phyloP scores from a whole-genome alignment of 140 eudicot species.

The Erigeron philadelphicus region DNA sequence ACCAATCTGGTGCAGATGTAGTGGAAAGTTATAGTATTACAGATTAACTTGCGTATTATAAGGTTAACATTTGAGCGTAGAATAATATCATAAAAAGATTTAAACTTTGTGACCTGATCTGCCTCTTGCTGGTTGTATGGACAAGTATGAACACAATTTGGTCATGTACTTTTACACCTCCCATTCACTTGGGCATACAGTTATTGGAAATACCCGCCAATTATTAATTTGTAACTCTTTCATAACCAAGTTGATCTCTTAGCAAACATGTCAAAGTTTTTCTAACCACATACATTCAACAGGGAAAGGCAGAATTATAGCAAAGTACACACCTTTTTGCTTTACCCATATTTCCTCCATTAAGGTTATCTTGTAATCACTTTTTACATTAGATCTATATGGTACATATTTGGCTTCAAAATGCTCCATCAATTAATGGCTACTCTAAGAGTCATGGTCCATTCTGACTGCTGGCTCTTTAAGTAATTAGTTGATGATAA shows the following conservation, averaged over 20 bases:
- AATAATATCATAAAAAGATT: neutral
- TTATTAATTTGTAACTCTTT: neutral
- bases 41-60: neutral
- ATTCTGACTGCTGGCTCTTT: neutral
- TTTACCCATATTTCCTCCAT: neutral
- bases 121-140: constrained; percentile 13
- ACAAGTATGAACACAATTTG: neutral
- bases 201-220: neutral
- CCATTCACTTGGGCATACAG: neutral
- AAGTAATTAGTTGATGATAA: neutral
- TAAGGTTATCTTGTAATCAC: constrained; percentile 7
- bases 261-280: neutral
- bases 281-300: neutral
- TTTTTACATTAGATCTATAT: constrained; percentile 2
- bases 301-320: constrained; percentile 10
- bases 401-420: neutral
- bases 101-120: constrained; percentile 1
- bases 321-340: neutral
- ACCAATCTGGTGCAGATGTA: neutral
- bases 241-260: neutral
- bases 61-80: neutral
- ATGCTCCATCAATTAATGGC: constrained; percentile 11
- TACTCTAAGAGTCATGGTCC: neutral
- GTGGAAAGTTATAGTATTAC: constrained; percentile 6
- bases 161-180: neutral